Base-by-base conservation (phyloP, 2,329 filamentous ascomycete genomes). In the Fusarium circinatum region DNA sequence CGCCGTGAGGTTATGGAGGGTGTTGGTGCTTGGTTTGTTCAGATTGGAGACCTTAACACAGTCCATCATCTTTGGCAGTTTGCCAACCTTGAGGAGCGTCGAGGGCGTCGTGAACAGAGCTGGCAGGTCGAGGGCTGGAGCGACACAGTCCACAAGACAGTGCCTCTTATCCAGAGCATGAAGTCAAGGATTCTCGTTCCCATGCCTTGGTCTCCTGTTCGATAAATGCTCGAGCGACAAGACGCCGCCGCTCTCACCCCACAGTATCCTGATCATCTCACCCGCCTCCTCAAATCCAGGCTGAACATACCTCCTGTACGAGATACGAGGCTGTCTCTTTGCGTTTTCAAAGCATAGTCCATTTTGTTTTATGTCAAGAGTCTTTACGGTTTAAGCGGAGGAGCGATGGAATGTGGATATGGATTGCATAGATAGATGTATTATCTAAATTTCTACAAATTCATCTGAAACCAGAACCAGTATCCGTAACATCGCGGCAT, bases 41-140 rank as follows among this genome's bases (percentile, higher is more conserved):
- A 99, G 85, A 96, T 99, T 79, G 96, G 96, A 70, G 96, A 98
- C 61, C 88, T 99, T 73, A 99, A 99, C 86, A 98, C 95, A 1
- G 96, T 99, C 39, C 95, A 99, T 83, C 96, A 98, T 82, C 88
- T 99, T 28, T 99, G 96, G 96, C 96, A 99, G 82, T 99, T 98
- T 86, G 95, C 96, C 76, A 94, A 99, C 83, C 85, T 99, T 69
- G 95, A 98, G 84, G 96, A 98, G 85, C 91, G 96, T 75, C 96
- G 97, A 83, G 86, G 93, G 41, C 90, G 95, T 75, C 90, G 96
- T 75, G 96, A 99, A 87, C 91, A 97, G 88, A 98, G 95, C 82
- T 99, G 96, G 96, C 90, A 91, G 74, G 90, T 97, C 45, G 93
- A 98, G 80, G 96, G 96, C 51, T 99, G 96, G 96, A 94, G 93